Conservation (phyloP, 306 rosid species). For the Vigna radiata region DNA sequence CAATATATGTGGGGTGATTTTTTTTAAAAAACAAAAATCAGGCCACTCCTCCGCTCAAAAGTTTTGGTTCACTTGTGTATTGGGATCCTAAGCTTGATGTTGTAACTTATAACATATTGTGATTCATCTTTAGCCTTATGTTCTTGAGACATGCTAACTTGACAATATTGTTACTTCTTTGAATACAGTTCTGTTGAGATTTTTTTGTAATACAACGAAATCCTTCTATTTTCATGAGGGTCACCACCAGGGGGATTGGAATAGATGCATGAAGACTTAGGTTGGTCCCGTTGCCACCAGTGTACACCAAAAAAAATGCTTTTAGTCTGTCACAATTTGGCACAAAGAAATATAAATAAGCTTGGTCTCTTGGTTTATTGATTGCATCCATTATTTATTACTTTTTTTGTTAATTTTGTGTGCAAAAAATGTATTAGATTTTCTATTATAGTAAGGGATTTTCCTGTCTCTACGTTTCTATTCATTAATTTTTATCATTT, state of each 20-base stretch:
- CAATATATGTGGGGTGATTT: constrained; percentile 6
- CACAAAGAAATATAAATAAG: not conserved
- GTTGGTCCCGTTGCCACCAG: no score
- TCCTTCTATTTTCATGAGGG: constrained; percentile 26
- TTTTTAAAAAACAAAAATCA: constrained; percentile 25
- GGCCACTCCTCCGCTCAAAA: constrained; percentile 24
- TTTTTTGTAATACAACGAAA: constrained; percentile 14
- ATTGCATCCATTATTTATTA: not conserved
- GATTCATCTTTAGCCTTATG: not conserved
- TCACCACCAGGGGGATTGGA: no score
- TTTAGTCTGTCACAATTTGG: not conserved
- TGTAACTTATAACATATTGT: constrained; percentile 24
- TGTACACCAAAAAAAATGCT: no score
- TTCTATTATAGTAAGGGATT: not conserved
- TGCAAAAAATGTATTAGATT: not conserved
- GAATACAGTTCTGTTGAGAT: not conserved
- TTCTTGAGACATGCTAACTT: constrained; percentile 29
- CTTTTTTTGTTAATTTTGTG: not conserved
- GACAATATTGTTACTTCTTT: constrained; percentile 6
- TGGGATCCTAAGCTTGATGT: constrained; percentile 14
- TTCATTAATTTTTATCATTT: constrained; percentile 8
- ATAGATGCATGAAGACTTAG: no score
- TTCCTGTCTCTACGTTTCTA: constrained; percentile 17
- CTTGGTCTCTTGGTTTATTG: constrained; percentile 19
- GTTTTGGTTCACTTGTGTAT: constrained; percentile 25